phyloP scores from a whole-genome alignment of 2,329 filamentous ascomycete species.

The Apiospora koreana region DNA sequence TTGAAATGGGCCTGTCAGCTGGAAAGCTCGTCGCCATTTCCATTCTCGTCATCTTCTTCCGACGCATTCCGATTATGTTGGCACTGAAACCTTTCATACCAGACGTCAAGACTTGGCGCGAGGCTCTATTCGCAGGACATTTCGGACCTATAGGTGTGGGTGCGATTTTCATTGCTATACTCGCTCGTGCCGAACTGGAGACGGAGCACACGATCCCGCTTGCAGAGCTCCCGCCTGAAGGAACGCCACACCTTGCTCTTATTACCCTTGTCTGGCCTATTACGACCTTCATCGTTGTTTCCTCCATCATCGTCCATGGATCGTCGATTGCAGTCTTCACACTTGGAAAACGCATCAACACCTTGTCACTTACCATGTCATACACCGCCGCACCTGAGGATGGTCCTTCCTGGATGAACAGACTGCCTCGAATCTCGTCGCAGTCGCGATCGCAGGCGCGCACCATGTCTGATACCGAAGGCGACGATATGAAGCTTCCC shows the following conservation, averaged over 20 bases:
- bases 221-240: constrained; percentile 56
- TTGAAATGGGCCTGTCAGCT: constrained; percentile 71
- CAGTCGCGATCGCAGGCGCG: constrained; percentile 79
- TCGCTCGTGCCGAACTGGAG: constrained; percentile 91
- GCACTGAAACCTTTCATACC: constrained; percentile 88
- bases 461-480: constrained; percentile 78
- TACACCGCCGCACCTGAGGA: constrained; percentile 91
- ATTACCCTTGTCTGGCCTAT: constrained; percentile 94
- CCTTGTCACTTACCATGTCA: constrained; percentile 89
- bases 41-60: constrained; percentile 92
- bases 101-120: constrained; percentile 97
- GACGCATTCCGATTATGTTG: constrained; percentile 94
- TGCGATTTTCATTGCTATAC: constrained; percentile 91
- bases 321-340: constrained; percentile 99
- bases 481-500: constrained; percentile 61
- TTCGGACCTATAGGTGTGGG: constrained; percentile 98
- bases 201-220: constrained; percentile 74
- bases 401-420: constrained; percentile 91
- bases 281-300: constrained; percentile 88
- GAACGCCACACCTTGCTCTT: constrained; percentile 63
- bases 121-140: constrained; percentile 93
- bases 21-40: constrained; percentile 94
- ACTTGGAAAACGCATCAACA: constrained; percentile 97
- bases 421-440: constrained; percentile 72
- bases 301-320: constrained; percentile 92